Base-by-base conservation (phyloP, 1,284 basidiomycete genomes). In the Leccinum subrobustum region DNA sequence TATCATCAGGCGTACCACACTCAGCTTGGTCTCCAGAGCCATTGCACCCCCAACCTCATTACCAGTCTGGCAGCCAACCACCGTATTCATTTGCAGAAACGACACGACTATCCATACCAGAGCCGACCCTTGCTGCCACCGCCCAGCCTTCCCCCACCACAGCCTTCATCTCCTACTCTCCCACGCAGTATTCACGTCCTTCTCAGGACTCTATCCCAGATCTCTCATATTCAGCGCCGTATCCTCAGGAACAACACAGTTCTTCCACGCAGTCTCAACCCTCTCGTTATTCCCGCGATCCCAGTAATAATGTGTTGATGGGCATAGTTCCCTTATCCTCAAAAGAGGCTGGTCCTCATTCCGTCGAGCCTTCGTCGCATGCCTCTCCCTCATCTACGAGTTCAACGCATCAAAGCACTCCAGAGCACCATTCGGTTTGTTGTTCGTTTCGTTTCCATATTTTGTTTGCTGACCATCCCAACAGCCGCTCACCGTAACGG, bases 401-500 rank as follows among this genome's bases (percentile, higher is more conserved):
- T 72, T 73, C 71, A 53, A 72, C 65, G 42, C 74, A 57, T 37
- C 66, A 70, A 8, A 69, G 67, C 54, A 67, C 66, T 57, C 27
- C 50, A 1, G 70, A 75, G 3, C 63, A 70, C 20, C 47, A 62
- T 60, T 75, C 65, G 1, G 70, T 72, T 33, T 35, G 70, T 72
- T 14, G 3, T 20, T 20, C 12, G n/a, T 48, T n/a, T 37, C 27
- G 6, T 12, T 47, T 51, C 37, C 4, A 18, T 27, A 20, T 23
- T 37, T 3, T 8, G 16, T 42, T 6, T 11, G 14, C 68, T 69
- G 8, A 73, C 16, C 48, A 11, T n/a, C 3, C 8, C 44, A 12
- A 59, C 82, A 85, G 78, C 87, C 78, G 62, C 90, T 94, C 62
- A 90, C 93, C 68, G 85, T 95, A 39, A 89, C 86, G n/a, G 82